phyloP scores from a whole-genome alignment of 2,329 filamentous ascomycete species.

The Xylaria sp. region DNA sequence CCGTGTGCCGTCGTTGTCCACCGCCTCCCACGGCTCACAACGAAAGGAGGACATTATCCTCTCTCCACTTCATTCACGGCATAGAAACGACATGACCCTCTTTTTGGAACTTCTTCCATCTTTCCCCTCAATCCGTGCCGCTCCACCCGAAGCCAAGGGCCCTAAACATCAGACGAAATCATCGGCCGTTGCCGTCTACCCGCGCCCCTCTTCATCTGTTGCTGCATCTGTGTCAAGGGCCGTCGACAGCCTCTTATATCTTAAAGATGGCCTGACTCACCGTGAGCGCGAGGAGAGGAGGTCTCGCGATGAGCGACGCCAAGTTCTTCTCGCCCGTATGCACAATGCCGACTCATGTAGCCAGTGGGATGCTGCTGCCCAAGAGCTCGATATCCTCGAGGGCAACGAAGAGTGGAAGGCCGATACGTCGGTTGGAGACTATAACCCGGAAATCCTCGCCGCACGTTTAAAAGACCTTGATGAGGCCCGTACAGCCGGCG shows the following conservation, averaged over 20 bases:
- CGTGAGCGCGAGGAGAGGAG: constrained; percentile 60
- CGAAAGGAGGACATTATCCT: constrained; percentile 12
- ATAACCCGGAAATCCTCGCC: constrained; percentile 75
- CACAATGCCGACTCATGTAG: constrained; percentile 73
- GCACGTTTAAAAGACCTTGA: constrained; percentile 78
- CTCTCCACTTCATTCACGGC: background rate
- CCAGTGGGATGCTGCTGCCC: constrained; percentile 80
- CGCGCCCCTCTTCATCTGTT: constrained; percentile 14
- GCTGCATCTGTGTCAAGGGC: constrained; percentile 51
- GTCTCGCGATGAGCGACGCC: constrained; percentile 66
- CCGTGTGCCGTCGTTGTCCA: constrained; percentile 11
- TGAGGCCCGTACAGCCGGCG: constrained; percentile 74
- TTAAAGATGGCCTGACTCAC: constrained; percentile 63
- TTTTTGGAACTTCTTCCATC: constrained; percentile 41
- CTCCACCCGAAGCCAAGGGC: constrained; percentile 13
- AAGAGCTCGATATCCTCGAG: constrained; percentile 81
- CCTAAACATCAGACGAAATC: background rate
- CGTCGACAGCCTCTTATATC: constrained; percentile 57
- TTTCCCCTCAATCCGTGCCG: constrained; percentile 30
- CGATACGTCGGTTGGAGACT: constrained; percentile 70
- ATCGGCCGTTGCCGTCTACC: constrained; percentile 4
- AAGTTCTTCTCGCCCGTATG: constrained; percentile 71
- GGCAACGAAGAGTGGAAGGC: constrained; percentile 85
- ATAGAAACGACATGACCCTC: constrained; percentile 43
- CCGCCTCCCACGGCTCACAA: constrained; percentile 2